Conservation (phyloP, 192 early-diverging fungal species). For the Physocladia obscura region DNA sequence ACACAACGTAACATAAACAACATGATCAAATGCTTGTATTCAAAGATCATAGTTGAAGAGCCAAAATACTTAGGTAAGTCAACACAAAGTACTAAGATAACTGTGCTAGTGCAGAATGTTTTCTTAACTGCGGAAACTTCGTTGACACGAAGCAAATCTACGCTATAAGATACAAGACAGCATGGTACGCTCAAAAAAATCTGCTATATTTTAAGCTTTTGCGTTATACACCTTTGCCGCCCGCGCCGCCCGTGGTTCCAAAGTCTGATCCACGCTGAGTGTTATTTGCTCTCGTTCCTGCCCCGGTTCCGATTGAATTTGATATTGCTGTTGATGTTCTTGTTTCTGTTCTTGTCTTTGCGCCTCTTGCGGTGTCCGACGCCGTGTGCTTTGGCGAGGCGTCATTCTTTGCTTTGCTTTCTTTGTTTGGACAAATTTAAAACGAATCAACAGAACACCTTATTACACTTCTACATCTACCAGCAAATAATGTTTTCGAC, state of each 20-base stretch:
- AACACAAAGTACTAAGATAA: neutral
- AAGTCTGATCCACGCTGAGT: neutral
- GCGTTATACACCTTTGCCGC: neutral
- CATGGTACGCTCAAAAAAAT: neutral
- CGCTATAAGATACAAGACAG: neutral
- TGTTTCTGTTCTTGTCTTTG: neutral
- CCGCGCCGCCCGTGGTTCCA: neutral
- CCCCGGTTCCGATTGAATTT: neutral
- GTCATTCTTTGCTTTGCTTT: neutral
- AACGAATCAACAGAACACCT: neutral
- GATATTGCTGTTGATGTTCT: neutral
- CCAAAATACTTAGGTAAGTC: neutral
- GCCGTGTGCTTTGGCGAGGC: neutral
- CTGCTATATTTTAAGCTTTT: neutral
- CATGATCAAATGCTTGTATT: neutral
- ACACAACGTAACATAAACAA: no score
- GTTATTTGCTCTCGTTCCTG: neutral
- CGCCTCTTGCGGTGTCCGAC: neutral
- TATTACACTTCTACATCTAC: neutral
- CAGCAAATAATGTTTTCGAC: neutral
- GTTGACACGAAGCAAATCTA: neutral
- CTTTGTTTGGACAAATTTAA: neutral
- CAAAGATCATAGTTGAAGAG: neutral
- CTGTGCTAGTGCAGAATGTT: neutral
- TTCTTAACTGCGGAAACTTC: neutral